Conservation (phyloP, 1,139 yeast species). For the Lodderomyces jiufengensis region DNA sequence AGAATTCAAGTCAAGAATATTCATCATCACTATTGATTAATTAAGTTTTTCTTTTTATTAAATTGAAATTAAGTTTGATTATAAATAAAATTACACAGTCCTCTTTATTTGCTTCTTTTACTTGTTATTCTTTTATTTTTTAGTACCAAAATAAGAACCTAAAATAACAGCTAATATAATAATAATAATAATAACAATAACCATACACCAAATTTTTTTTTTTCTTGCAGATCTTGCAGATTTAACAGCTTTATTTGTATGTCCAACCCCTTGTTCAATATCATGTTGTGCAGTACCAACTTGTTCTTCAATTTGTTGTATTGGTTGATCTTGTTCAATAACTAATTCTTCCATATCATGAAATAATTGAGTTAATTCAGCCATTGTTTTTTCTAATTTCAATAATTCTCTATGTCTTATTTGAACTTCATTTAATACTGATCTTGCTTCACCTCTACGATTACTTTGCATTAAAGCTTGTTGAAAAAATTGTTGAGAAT, state of each 20-base stretch:
- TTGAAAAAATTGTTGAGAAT: constrained; percentile 84
- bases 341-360: constrained; percentile 96
- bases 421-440: constrained; percentile 94
- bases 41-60: no score
- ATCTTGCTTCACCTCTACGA: constrained; percentile 94
- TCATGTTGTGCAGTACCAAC: constrained; percentile 83
- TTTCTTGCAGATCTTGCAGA: constrained; percentile 88
- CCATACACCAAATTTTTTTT: constrained; percentile 85
- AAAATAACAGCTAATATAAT: constrained; percentile 68
- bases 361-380: constrained; percentile 90
- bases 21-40: no score
- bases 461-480: constrained; percentile 90
- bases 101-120: no score
- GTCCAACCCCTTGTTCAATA: constrained; percentile 92
- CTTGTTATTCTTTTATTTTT: no score
- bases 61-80: no score
- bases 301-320: constrained; percentile 79
- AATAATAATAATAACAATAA: constrained; percentile 58
- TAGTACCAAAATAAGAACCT: constrained; percentile 40
- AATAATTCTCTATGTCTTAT: constrained; percentile 93
- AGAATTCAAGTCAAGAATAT: no score
- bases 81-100: no score
- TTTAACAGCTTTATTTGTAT: constrained; percentile 84
- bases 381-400: constrained; percentile 93
- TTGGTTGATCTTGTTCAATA: constrained; percentile 89